A percentile compares a stretch with the other conserved stretches of the same genome.
phyloP scores from a whole-genome alignment of 768 basidiomycete species.

The Mycena belliarum region DNA sequence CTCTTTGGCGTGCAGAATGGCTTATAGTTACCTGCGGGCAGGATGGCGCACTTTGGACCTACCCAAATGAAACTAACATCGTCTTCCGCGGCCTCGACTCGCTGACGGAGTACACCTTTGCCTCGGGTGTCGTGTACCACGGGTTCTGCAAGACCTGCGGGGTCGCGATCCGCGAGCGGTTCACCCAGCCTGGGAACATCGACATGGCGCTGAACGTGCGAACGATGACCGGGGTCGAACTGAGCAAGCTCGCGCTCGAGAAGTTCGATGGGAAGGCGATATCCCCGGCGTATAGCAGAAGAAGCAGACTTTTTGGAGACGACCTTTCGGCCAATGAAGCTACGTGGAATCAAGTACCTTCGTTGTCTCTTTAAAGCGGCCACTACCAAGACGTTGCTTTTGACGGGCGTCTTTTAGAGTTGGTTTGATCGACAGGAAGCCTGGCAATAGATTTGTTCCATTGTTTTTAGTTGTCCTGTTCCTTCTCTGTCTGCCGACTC shows the following conservation, averaged over 20 bases:
- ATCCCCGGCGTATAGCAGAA: not conserved
- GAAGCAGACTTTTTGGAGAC: no score
- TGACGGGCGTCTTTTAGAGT: no score
- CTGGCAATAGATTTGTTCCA: no score
- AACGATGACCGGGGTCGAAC: constrained; percentile 7
- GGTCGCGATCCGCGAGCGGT: constrained; percentile 1
- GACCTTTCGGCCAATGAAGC: no score
- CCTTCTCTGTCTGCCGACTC: no score
- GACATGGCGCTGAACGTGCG: constrained; percentile 11
- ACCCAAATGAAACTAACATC: not conserved
- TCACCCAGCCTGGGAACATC: not conserved
- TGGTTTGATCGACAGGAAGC: no score
- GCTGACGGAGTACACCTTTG: constrained; percentile 7
- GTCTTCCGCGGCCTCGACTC: constrained; percentile 4
- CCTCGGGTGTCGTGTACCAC: not conserved
- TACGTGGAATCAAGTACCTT: no score
- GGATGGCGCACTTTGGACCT: constrained; percentile 12
- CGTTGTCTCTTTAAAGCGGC: no score
- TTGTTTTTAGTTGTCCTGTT: no score
- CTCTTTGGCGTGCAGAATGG: no score
- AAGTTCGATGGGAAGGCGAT: not conserved
- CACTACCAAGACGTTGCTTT: no score
- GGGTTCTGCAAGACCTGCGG: constrained; percentile 11
- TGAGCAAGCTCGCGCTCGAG: not conserved
- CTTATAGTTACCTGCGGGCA: no score